These are phyloP conservation scores for Nakazawaea holstii DNA, from an alignment of 805 yeast species.

Conservation along the genomic window DNA sequence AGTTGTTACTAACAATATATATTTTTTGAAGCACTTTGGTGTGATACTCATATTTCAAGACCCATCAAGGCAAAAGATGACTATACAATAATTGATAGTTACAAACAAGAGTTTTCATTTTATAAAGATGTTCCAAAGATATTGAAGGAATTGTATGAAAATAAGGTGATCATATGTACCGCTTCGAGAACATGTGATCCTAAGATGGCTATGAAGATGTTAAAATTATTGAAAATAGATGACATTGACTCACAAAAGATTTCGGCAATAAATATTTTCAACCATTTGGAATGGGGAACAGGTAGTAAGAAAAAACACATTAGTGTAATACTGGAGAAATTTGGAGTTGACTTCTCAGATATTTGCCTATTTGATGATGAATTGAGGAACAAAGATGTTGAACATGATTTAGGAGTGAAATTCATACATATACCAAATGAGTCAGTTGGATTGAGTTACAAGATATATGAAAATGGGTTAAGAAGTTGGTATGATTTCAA, in stretches of 20 bases:
- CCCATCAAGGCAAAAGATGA: conserved; percentile 41
- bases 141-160: conserved; percentile 41
- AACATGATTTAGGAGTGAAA: conserved; percentile 53
- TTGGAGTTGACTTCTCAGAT: conserved; percentile 41
- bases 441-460: conserved; percentile 49
- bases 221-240: conserved; percentile 47
- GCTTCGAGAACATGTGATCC: conserved; percentile 84
- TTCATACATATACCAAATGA: conserved; percentile 63
- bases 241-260: conserved; percentile 31
- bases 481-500: conserved; percentile 25
- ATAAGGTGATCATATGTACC: conserved; percentile 49
- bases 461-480: conserved; percentile 42
- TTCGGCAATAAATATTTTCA: conserved; percentile 41
- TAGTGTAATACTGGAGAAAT: conserved; percentile 36
- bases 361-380: conserved; percentile 77
- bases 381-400: conserved; percentile 70
- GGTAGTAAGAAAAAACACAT: conserved; percentile 58
- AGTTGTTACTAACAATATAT: too few species aligned
- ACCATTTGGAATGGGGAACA: conserved; percentile 65
- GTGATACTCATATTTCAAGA: conserved; percentile 63
- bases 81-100: conserved; percentile 40
- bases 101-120: conserved; percentile 51
- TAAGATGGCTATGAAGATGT: conserved; percentile 60
- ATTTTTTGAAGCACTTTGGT: conserved; percentile 46
- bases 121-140: conserved; percentile 68